Evolutionary conservation across 2,329 filamentous ascomycete species (phyloP).

Genomic region (Chaetothyriales sp.): DNA sequence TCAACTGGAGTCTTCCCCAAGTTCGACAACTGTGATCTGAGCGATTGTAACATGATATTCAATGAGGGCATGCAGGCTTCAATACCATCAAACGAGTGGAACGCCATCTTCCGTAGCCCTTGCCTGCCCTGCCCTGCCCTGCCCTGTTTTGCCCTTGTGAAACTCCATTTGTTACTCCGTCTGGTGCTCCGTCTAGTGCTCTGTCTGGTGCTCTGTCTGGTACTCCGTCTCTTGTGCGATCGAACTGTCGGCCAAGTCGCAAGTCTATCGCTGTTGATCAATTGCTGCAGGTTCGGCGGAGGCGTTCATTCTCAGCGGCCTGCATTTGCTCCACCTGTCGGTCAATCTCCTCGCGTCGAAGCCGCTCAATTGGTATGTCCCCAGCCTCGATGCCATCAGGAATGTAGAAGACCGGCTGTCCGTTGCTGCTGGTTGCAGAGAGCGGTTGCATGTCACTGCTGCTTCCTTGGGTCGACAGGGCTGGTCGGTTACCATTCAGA

Average conservation of each 20-base stretch:
- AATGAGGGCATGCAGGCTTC: neutral
- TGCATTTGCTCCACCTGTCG: neutral
- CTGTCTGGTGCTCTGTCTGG: too few relatives aligned
- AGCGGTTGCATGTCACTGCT: neutral
- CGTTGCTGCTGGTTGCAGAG: neutral
- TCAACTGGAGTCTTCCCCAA: neutral
- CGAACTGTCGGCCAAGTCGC: neutral
- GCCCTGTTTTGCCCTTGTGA: too few relatives aligned
- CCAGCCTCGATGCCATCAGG: neutral
- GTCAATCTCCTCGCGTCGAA: neutral
- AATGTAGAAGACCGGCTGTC: neutral
- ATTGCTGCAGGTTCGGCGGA: neutral
- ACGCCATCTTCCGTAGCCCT: neutral
- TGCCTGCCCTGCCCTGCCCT: too few relatives aligned
- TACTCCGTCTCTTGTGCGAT: too few relatives aligned
- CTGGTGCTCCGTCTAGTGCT: neutral
- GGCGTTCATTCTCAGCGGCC: neutral
- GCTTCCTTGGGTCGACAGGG: neutral
- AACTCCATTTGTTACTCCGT: neutral
- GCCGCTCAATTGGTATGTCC: neutral
- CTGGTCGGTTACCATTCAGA: neutral
- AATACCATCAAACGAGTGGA: neutral
- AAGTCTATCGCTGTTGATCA: neutral
- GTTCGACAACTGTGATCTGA: neutral
- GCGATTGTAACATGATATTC: neutral